Conservation (phyloP, 129 eudicot genomes). For the Ambrosia artemisiifolia region DNA sequence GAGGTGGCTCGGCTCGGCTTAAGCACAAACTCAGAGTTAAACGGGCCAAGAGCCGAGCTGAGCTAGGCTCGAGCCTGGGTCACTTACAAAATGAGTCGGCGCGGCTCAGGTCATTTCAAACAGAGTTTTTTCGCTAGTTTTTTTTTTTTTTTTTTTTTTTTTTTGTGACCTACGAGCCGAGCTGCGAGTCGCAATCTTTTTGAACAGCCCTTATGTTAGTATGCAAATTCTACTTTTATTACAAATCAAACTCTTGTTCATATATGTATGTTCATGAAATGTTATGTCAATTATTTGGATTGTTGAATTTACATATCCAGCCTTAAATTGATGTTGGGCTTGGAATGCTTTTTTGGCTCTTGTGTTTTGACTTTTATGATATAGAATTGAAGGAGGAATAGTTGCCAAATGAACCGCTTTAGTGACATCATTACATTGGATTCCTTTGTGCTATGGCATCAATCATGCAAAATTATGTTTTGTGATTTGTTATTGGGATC, state of each 20-base stretch:
- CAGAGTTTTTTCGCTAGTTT: no score
- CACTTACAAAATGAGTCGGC: no score
- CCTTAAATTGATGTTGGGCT: not conserved
- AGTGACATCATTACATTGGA: conserved; percentile 27
- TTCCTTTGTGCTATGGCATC: conserved; percentile 30
- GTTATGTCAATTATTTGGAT: not conserved
- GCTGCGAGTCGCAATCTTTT: no score
- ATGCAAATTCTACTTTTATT: not conserved
- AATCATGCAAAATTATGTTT: conserved; percentile 27
- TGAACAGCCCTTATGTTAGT: no score
- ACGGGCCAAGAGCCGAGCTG: no score
- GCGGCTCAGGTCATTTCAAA: no score
- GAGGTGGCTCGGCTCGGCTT: no score
- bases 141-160: no score
- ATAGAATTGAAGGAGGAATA: not conserved
- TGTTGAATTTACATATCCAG: not conserved
- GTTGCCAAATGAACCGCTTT: conserved; percentile 7
- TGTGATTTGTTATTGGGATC: conserved; percentile 28
- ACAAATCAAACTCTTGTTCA: not conserved
- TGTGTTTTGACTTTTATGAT: conserved; percentile 14
- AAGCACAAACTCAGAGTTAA: no score
- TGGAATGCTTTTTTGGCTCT: conserved; percentile 30
- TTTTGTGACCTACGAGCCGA: no score
- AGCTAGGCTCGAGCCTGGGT: no score
- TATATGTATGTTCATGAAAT: not conserved